Percentiles rank a stretch among this genome's conserved stretches.
These are phyloP conservation scores for Pseudocercospora cruenta DNA, from an alignment of 2,329 filamentous ascomycete genomes.

Conservation along the genomic window DNA sequence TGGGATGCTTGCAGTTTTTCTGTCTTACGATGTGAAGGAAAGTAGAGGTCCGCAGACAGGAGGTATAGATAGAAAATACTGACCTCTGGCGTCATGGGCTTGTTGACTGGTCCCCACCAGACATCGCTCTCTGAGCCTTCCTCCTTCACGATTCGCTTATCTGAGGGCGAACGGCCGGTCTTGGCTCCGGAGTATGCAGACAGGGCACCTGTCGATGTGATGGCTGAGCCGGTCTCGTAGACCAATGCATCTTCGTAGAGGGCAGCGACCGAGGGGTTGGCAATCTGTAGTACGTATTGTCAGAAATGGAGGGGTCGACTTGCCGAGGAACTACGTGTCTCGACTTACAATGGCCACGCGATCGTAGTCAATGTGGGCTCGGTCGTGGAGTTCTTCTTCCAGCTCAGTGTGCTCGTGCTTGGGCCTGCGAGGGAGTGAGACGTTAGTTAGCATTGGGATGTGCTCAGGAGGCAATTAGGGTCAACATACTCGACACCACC, in stretches of 20 bases:
- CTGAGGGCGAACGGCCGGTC: constrained; percentile 92
- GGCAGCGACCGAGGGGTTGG: constrained; percentile 92
- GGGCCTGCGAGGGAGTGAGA: constrained; percentile 60
- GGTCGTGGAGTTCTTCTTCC: constrained; percentile 96
- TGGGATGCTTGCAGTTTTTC: neutral
- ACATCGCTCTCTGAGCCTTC: constrained; percentile 84
- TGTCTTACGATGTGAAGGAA: neutral
- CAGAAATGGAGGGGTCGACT: constrained; percentile 20
- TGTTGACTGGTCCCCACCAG: constrained; percentile 99
- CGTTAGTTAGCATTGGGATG: constrained; percentile 20
- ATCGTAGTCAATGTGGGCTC: constrained; percentile 98
- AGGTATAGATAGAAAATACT: constrained; percentile 46
- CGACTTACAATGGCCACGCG: constrained; percentile 88
- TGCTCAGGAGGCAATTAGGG: neutral
- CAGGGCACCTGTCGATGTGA: constrained; percentile 91
- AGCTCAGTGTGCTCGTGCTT: constrained; percentile 90
- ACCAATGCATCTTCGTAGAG: constrained; percentile 99
- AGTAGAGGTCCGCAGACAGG: neutral
- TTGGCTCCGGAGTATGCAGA: constrained; percentile 98
- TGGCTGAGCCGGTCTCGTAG: constrained; percentile 96
- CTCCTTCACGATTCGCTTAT: constrained; percentile 98
- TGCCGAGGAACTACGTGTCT: neutral
- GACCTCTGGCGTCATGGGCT: constrained; percentile 97
- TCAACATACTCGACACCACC: constrained; percentile 82
- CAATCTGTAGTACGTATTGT: constrained; percentile 57